These are phyloP conservation scores for Naganishia vishniacii DNA, from an alignment of 768 basidiomycete genomes.

Conservation along the genomic window DNA sequence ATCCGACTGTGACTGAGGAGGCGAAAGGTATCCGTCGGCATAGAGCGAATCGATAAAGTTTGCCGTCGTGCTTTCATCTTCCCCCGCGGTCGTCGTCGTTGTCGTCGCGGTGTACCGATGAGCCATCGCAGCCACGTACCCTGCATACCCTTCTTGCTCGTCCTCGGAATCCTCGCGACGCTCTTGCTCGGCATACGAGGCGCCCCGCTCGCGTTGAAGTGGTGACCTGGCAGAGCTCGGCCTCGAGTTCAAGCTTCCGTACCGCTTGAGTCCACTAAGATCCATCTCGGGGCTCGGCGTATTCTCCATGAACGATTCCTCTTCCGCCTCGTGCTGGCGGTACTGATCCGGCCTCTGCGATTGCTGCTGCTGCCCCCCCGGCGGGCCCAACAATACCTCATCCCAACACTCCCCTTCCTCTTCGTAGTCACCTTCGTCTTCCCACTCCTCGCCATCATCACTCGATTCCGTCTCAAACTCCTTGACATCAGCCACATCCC, in stretches of 20 bases:
- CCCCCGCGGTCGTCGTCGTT: neutral
- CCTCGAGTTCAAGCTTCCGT: conserved; percentile 8
- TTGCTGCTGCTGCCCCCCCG: neutral
- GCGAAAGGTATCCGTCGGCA: conserved; percentile 47
- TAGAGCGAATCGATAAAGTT: conserved; percentile 42
- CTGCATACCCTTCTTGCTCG: conserved; percentile 19
- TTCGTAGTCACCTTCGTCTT: conserved; percentile 33
- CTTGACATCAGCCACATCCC: conserved; percentile 45
- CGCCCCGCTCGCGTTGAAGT: neutral
- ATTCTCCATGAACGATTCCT: conserved; percentile 8
- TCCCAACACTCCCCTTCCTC: conserved; percentile 34
- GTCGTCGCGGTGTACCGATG: neutral
- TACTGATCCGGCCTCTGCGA: neutral
- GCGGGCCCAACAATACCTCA: conserved; percentile 28
- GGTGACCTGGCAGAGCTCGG: neutral
- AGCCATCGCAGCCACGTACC: neutral
- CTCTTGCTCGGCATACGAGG: conserved; percentile 15
- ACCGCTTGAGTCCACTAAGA: conserved; percentile 5
- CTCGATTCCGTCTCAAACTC: conserved; percentile 43
- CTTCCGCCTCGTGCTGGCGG: conserved; percentile 1
- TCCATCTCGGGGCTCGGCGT: conserved; percentile 18
- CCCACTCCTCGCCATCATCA: conserved; percentile 37
- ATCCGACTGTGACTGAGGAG: conserved; percentile 32
- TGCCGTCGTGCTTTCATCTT: conserved; percentile 21
- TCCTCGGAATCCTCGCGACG: no score